These are phyloP conservation scores for Stylosanthes scabra DNA, from an alignment of 331 rosid species.

Conservation along the genomic window DNA sequence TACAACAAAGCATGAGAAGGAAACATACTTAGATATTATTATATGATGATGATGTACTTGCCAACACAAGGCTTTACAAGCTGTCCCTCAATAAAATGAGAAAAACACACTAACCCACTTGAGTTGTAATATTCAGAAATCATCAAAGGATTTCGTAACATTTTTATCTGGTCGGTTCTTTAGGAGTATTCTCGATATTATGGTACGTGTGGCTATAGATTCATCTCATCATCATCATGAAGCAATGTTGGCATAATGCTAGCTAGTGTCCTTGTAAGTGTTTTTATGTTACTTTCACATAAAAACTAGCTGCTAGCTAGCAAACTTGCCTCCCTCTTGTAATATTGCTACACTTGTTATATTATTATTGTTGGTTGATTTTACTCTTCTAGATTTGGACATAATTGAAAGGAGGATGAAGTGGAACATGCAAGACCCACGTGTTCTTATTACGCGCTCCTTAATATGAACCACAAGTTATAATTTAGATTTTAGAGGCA, in stretches of 20 bases:
- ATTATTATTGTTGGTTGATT: slow-evolving; percentile 24
- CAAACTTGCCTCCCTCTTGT: neutral
- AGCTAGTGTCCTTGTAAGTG: neutral
- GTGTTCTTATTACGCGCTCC: slow-evolving; percentile 24
- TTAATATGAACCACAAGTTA: slow-evolving; percentile 35
- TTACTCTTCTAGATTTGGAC: slow-evolving; percentile 4
- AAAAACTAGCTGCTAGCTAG: neutral
- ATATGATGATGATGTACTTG: slow-evolving; percentile 1
- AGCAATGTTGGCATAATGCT: slow-evolving; percentile 11
- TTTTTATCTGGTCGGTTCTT: slow-evolving; percentile 39
- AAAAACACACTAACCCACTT: slow-evolving; percentile 15
- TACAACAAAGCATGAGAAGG: too few relatives aligned
- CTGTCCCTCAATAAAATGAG: neutral
- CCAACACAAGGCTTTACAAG: slow-evolving; percentile 7
- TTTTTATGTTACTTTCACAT: slow-evolving; percentile 22
- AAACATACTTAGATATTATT: neutral
- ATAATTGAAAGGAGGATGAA: slow-evolving; percentile 28
- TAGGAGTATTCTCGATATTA: slow-evolving; percentile 30
- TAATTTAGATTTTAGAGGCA: neutral
- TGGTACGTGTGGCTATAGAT: slow-evolving; percentile 6
- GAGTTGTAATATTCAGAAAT: neutral
- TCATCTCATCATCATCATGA: neutral
- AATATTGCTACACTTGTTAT: slow-evolving; percentile 15
- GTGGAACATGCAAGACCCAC: slow-evolving; percentile 43
- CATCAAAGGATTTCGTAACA: slow-evolving; percentile 25